Conservation (phyloP, 2,329 filamentous ascomycete species). For the Penicillium italicum region DNA sequence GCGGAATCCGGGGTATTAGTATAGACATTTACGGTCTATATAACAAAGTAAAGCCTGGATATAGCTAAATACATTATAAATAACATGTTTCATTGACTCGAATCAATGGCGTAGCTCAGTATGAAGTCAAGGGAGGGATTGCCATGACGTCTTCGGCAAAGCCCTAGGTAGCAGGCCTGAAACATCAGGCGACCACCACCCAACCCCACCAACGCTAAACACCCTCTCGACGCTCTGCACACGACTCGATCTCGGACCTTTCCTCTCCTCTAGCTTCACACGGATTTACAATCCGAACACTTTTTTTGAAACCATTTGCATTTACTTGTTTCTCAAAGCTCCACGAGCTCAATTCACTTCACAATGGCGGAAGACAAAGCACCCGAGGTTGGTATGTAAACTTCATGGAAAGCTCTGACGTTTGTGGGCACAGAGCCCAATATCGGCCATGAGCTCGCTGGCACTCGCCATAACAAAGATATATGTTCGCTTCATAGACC, state of each 20-base stretch:
- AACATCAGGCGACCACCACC: slow-evolving; percentile 17
- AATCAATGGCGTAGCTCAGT: neutral
- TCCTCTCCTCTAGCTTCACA: slow-evolving; percentile 22
- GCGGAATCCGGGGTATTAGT: slow-evolving; percentile 1
- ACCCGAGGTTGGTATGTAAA: slow-evolving; percentile 43
- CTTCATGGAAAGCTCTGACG: slow-evolving; percentile 31
- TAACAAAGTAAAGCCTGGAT: neutral
- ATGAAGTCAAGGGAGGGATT: slow-evolving; percentile 3
- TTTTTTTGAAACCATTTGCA: slow-evolving; percentile 17
- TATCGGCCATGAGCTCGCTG: slow-evolving; percentile 21
- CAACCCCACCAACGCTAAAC: slow-evolving; percentile 29
- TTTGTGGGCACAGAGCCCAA: slow-evolving; percentile 30
- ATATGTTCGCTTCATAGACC: slow-evolving; percentile 5
- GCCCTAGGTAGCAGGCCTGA: slow-evolving; percentile 21
- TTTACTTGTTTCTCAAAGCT: slow-evolving; percentile 17
- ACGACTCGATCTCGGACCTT: slow-evolving; percentile 28
- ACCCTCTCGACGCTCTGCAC: slow-evolving; percentile 25
- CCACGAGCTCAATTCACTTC: slow-evolving; percentile 27
- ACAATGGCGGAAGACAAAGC: slow-evolving; percentile 41
- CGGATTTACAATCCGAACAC: slow-evolving; percentile 19
- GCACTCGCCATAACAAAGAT: slow-evolving; percentile 8
- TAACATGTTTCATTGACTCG: neutral
- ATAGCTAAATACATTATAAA: neutral
- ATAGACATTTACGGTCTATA: neutral
- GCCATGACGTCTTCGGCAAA: slow-evolving; percentile 25